Base-by-base conservation (phyloP, 352 stramenopile species). In the Phytophthora podocarpi region DNA sequence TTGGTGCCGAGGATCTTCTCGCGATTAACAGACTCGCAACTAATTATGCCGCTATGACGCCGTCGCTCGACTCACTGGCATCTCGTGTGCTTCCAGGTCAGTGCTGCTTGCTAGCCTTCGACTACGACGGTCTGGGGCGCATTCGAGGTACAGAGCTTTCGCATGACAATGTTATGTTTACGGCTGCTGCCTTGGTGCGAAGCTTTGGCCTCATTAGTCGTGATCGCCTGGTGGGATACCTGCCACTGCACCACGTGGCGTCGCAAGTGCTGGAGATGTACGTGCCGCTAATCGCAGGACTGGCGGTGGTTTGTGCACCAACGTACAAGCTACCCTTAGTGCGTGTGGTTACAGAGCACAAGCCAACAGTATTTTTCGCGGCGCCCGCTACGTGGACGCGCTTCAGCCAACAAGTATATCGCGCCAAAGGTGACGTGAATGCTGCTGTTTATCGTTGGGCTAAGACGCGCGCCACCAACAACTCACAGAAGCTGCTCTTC, bases 151-250 rank as follows among this genome's bases (percentile, higher is more conserved):
- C 68, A 2, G 78, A 80, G 31, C 40, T 95, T 0, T 90, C 84
- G n/a, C 86, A 95, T 47, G 84, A 95, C 70, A 95, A 95, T 30
- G 74, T 90, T 9, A 71, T 95, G 40, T 95, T 93, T 59, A 92
- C 86, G 7, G 82, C 84, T 8, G 67, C 78, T 12, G 80, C 78
- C 2, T 72, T 95, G 27, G 82, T 83, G 2, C 56, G 59, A 7
- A 80, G 77, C 51, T 86, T 90, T 46, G 83, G 82, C 0, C 74
- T 87, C 18, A 74, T 52, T 15, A 74, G 46, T 23, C 34, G 49
- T 0, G 82, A 95, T 46, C 77, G 80, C 7, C 51, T 91, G 1
- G 73, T 93, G 2, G 83, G 72, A 16, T 91, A 93, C 57, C 42
- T 95, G 13, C 83, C 80, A 7, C 69, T 93, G 32, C 61, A 91